Conservation (phyloP, 192 early-diverging fungal genomes). For the Linnemannia schmuckeri region DNA sequence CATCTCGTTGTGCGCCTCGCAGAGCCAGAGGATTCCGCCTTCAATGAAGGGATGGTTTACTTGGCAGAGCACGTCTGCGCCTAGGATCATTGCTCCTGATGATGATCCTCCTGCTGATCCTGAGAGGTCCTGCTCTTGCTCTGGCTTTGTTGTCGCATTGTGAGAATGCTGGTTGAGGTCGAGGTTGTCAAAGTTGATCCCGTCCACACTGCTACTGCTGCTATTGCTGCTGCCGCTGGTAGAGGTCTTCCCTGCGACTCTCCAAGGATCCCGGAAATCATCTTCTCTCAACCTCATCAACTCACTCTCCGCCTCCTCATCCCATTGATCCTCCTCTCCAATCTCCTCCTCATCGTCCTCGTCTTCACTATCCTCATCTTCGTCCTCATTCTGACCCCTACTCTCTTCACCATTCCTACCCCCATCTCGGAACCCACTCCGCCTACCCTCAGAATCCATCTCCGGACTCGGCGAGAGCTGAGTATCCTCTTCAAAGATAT, state of each 20-base stretch:
- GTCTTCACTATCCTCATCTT: neutral
- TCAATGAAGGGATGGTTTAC: neutral
- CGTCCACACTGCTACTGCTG: neutral
- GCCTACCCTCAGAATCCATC: too few species aligned
- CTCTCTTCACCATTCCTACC: neutral
- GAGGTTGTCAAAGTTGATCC: neutral
- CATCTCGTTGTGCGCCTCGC: conserved; percentile 29
- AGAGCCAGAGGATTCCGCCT: conserved; percentile 16
- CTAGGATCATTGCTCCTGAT: neutral
- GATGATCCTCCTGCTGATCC: neutral
- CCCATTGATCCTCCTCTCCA: neutral
- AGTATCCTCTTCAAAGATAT: neutral
- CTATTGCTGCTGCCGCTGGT: neutral
- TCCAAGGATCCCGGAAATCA: conserved; percentile 13
- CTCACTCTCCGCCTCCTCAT: neutral
- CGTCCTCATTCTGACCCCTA: neutral
- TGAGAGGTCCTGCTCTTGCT: neutral
- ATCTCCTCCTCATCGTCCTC: neutral
- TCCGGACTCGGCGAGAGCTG: too few species aligned
- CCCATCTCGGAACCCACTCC: conserved; percentile 1
- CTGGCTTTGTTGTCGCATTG: neutral
- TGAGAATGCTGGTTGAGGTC: neutral
- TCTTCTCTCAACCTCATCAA: neutral
- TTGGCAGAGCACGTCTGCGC: conserved; percentile 4
- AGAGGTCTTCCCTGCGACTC: neutral